Percentiles rank a stretch among this genome's conserved stretches.
phyloP scores from a whole-genome alignment of 257 asterid species.

The Ajuga chamaepitys region DNA sequence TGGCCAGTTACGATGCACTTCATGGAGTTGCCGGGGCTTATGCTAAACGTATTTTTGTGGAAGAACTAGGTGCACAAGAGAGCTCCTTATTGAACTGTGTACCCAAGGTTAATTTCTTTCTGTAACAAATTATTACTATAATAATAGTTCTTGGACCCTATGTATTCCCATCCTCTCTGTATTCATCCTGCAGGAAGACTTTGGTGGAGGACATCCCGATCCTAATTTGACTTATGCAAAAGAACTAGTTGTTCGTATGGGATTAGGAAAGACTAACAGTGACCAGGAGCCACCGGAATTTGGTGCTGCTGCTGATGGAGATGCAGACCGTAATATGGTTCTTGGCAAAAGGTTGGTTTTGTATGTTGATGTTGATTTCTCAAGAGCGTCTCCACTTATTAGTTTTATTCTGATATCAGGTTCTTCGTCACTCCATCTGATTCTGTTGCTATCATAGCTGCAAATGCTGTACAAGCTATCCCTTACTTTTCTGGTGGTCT shows the following conservation, averaged over 20 bases:
- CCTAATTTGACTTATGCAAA: conserved; percentile 97
- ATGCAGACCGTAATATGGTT: conserved; percentile 97
- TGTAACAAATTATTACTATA: not conserved
- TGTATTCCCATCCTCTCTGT: not conserved
- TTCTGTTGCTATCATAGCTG: conserved; percentile 96
- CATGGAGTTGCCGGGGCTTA: conserved; percentile 98
- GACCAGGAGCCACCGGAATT: conserved; percentile 90
- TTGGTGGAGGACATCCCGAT: conserved; percentile 99
- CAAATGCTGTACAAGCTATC: conserved; percentile 87
- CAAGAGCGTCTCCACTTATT: not conserved
- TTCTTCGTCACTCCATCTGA: conserved; percentile 98
- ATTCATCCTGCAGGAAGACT: conserved; percentile 70
- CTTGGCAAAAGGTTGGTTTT: conserved; percentile 74
- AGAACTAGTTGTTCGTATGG: conserved; percentile 95
- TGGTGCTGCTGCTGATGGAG: conserved; percentile 99
- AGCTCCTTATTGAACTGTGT: conserved; percentile 81
- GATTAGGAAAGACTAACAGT: conserved; percentile 58
- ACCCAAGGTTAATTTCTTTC: conserved; percentile 56
- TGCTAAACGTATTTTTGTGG: conserved; percentile 88
- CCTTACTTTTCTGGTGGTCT: conserved; percentile 95
- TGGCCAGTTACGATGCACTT: conserved; percentile 82
- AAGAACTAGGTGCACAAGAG: conserved; percentile 86
- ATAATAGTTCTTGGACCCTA: conserved; percentile 1
- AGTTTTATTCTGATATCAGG: conserved; percentile 33
- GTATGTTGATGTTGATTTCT: not conserved